These are phyloP conservation scores for Begonia fuchsioides DNA, from an alignment of 306 rosid genomes.

Conservation along the genomic window DNA sequence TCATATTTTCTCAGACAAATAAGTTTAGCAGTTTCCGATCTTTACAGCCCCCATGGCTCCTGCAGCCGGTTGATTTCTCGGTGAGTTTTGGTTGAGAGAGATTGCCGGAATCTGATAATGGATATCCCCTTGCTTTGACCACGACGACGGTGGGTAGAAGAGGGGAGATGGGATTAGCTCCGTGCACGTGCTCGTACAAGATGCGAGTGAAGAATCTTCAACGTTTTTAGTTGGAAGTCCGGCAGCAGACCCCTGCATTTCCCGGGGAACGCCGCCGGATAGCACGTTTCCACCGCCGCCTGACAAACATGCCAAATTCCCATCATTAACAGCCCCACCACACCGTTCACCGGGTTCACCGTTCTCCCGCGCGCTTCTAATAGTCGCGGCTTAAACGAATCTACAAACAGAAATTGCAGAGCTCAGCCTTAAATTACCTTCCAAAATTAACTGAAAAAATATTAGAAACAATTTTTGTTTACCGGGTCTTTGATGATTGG, in stretches of 20 bases:
- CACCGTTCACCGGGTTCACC: slow-evolving; percentile 64
- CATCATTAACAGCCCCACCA: slow-evolving; percentile 38
- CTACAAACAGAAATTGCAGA: slow-evolving; percentile 13
- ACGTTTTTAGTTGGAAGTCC: not conserved
- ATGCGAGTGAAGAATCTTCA: not conserved
- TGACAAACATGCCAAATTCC: slow-evolving; percentile 66
- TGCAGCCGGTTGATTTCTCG: slow-evolving; percentile 16
- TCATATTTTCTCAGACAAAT: slow-evolving; percentile 15
- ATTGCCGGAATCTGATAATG: not conserved
- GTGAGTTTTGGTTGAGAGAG: slow-evolving; percentile 1
- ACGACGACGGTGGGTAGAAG: not conserved
- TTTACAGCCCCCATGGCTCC: not conserved
- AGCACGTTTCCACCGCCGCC: slow-evolving; percentile 43
- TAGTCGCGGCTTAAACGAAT: slow-evolving; percentile 49
- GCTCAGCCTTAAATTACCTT: too few species aligned
- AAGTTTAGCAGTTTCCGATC: slow-evolving; percentile 38
- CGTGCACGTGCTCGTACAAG: not conserved
- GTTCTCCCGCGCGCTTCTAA: slow-evolving; percentile 69
- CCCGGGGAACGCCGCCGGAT: slow-evolving; percentile 29
- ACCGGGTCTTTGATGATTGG: slow-evolving; percentile 22
- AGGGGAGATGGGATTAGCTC: not conserved
- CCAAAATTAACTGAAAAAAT: too few species aligned
- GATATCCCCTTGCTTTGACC: not conserved
- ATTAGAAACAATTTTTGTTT: not conserved
- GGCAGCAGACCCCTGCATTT: slow-evolving; percentile 12